Conservation (phyloP, 2,329 filamentous ascomycete species). For the Diaporthe nobilis region DNA sequence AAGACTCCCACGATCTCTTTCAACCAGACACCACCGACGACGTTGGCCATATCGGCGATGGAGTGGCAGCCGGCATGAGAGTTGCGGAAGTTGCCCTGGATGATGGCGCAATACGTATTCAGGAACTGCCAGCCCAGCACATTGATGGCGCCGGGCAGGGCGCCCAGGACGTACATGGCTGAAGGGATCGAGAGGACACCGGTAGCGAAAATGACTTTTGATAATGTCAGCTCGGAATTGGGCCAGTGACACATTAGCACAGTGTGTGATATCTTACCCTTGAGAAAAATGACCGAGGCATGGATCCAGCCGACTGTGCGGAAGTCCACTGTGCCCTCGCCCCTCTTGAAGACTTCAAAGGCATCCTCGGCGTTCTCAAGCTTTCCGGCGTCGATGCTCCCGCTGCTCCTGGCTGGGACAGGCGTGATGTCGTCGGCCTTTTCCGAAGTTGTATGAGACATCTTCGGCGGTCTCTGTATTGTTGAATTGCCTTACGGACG, state of each 20-base stretch:
- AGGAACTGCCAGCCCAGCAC: slow-evolving; percentile 47
- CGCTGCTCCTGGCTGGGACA: slow-evolving; percentile 30
- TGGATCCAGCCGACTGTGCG: slow-evolving; percentile 67
- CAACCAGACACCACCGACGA: slow-evolving; percentile 34
- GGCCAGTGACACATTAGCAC: neutral
- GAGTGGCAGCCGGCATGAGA: slow-evolving; percentile 46
- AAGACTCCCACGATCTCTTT: slow-evolving; percentile 38
- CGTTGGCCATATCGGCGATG: slow-evolving; percentile 39
- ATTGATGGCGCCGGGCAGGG: slow-evolving; percentile 46
- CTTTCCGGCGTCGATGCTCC: slow-evolving; percentile 41
- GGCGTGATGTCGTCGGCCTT: slow-evolving; percentile 30
- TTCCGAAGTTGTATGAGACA: neutral
- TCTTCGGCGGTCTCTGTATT: neutral
- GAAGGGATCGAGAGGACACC: slow-evolving; percentile 48
- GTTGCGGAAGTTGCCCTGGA: slow-evolving; percentile 46
- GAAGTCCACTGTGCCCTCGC: slow-evolving; percentile 64
- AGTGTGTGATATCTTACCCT: slow-evolving; percentile 46
- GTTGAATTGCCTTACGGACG: neutral
- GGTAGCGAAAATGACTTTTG: slow-evolving; percentile 47
- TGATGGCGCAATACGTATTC: slow-evolving; percentile 46
- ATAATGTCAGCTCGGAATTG: neutral
- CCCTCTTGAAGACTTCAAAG: slow-evolving; percentile 64
- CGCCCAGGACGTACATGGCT: slow-evolving; percentile 47
- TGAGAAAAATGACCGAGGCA: slow-evolving; percentile 67
- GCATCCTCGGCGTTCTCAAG: slow-evolving; percentile 36